Base-by-base conservation (phyloP, 208 protist genomes). In the Leishmania arabica region DNA sequence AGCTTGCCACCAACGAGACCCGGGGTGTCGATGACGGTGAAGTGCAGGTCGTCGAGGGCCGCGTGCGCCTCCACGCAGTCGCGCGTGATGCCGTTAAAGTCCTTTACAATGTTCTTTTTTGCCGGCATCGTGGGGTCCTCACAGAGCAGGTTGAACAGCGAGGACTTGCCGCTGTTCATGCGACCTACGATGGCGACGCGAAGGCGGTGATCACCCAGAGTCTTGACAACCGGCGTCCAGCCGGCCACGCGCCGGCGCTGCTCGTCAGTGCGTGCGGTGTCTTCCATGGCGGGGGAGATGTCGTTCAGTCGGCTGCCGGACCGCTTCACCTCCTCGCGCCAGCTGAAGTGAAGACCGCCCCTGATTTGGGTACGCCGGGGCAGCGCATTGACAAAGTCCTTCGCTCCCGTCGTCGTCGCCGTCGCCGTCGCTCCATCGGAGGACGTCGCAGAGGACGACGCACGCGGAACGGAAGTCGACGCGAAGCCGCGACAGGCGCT, bases 121-220 rank as follows among this genome's bases (percentile, higher is more conserved):
- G 80, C 56, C 6, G 90, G 92, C 75, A 94, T 86, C 0, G 87
- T 91, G 3, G 89, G 87, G 65, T 96, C 92, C 34, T 91, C 79
- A 78, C 91, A 92, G 49, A 98, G 81, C n/a, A 95, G 65, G 76
- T 98, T 98, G 83, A 97, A 98, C 19, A 98, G 80, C 3, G 94
- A 96, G 0, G 94, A 97, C 86, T 98, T 98, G 34, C 95, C 95
- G 68, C 85, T 86, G 79, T 98, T 97, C 93, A 97, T 96, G 58
- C 91, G 91, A 9, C 95, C 95, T 37, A 98, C 89, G 82, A 98
- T 86, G 47, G 95, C 95, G 2, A 98, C 82, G 45, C 94, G 94
- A 34, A 98, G 88, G 24, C 87, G 86, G 77, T 97, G 93, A 77
- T 97, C 94, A 40, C 89, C 88, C 27, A 98, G 62, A 3, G 95